phyloP scores from a whole-genome alignment of 129 eudicot species.

The Flaveria linearis region DNA sequence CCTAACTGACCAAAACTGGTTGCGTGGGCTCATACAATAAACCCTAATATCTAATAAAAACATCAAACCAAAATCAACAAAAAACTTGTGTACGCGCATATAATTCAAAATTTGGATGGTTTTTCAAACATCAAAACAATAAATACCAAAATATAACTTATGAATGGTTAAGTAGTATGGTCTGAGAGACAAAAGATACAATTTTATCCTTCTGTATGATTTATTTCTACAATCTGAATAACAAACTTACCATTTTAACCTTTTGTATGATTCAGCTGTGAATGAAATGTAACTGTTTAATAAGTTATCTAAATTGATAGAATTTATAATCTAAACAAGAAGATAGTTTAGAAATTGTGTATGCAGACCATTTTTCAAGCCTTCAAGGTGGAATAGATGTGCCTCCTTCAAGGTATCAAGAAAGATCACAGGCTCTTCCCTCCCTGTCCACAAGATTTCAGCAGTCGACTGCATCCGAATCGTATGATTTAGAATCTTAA shows the following conservation, averaged over 20 bases:
- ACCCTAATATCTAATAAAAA: too few species aligned
- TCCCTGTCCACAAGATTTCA: conserved; percentile 69
- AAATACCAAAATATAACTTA: not conserved
- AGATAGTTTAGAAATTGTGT: conserved; percentile 8
- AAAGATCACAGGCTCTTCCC: conserved; percentile 63
- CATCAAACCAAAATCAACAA: not conserved
- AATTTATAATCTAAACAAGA: not conserved
- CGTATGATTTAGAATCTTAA: not conserved
- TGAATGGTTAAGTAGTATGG: not conserved
- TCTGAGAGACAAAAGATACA: not conserved
- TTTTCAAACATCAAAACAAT: not conserved
- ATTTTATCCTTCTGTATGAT: not conserved
- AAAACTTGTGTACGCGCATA: not conserved
- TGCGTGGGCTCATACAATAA: too few species aligned
- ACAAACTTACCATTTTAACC: not conserved
- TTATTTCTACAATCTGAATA: too few species aligned
- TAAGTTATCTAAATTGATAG: not conserved
- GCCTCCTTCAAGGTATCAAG: conserved; percentile 78
- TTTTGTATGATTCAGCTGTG: not conserved
- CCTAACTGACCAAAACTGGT: too few species aligned
- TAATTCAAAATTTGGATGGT: not conserved
- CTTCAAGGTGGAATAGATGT: conserved; percentile 71
- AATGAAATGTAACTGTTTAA: not conserved
- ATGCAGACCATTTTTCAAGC: conserved; percentile 76
- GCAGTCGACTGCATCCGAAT: conserved; percentile 57